Evolutionary conservation across 768 basidiomycete species (phyloP), one percentile per base, ranked within the genome.

Genomic region (Leccinum arenicola): DNA sequence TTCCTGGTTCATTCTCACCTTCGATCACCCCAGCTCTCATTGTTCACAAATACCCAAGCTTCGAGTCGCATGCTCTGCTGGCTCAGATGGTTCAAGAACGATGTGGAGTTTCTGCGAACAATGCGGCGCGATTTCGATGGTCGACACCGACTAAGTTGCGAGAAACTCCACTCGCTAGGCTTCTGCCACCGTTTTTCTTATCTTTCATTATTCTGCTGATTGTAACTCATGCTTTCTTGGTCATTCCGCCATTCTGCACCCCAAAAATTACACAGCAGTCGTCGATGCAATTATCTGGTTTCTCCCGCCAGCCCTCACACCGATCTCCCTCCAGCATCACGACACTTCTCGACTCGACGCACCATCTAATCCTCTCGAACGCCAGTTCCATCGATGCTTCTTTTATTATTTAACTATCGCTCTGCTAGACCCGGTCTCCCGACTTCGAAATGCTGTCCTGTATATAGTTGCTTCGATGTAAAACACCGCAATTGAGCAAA

Each of bases 81-180:
- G 87, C 55, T 74, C 79, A 60, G 84, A 84, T 62, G 90, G 90
- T 61, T 83, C 82, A 70, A 71, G 73, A 58, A 86, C 89, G 17
- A 91, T 93, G 89, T 93, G 91, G 91, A 87, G 85, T 67, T 87
- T 89, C 71, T 93, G 91, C 73, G 90, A 91, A 80, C 81, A 91
- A 77, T 93, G 91, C 72, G 91, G 91, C 73, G 87, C 91, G 58
- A 91, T 93, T 73, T 89, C 89, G 62, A 91, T 91, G 86, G 87
- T 93, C 75, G 87, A 91, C 69, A 80, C 80, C 74, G 86, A 89
- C 73, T 87, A 75, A 66, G 15, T 53, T 36, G 21, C 45, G n/a
- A 58, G 27, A 56, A 40, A 51, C 17, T 11, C 31, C 23, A 21
- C 25, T 53, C 60, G 43, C 35, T 38, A 33, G 55, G 61, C 58